These are phyloP conservation scores for Aotearoamyces nothofagi DNA, from an alignment of 2,329 filamentous ascomycete species.

Conservation along the genomic window DNA sequence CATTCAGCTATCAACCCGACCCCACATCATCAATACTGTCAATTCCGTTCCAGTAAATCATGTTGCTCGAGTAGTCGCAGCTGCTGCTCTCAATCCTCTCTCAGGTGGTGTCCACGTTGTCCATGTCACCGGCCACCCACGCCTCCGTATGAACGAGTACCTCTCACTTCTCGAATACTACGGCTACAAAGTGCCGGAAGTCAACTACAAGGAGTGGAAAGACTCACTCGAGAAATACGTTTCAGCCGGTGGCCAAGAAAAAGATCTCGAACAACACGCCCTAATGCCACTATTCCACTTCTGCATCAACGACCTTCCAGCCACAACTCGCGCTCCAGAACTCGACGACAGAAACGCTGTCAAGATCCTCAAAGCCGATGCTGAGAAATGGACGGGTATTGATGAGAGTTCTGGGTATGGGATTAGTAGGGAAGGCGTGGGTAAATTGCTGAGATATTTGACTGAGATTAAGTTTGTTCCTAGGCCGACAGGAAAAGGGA, in stretches of 20 bases:
- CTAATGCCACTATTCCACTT: conserved; percentile 62
- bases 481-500: conserved; percentile 12
- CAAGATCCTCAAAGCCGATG: conserved; percentile 46
- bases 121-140: conserved; percentile 67
- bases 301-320: conserved; percentile 50
- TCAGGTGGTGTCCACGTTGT: conserved; percentile 33
- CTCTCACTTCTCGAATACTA: conserved; percentile 53
- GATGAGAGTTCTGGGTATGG: conserved; percentile 14
- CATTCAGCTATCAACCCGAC: conserved; percentile 59
- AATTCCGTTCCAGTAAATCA: conserved; percentile 82
- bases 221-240: conserved; percentile 41
- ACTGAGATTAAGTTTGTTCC: conserved; percentile 15
- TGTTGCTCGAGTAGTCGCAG: conserved; percentile 67
- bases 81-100: conserved; percentile 49
- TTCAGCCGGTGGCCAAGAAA: conserved; percentile 31
- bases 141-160: conserved; percentile 64
- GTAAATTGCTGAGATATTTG: conserved; percentile 16
- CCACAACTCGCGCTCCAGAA: conserved; percentile 52
- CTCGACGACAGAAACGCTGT: conserved; percentile 56
- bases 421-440: conserved; percentile 16
- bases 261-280: conserved; percentile 43
- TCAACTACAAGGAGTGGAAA: conserved; percentile 55
- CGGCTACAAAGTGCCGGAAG: conserved; percentile 53
- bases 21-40: conserved; percentile 71
- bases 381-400: conserved; percentile 14